These are phyloP conservation scores for Triangularia setosa DNA, from an alignment of 2,329 filamentous ascomycete genomes.

Conservation along the genomic window DNA sequence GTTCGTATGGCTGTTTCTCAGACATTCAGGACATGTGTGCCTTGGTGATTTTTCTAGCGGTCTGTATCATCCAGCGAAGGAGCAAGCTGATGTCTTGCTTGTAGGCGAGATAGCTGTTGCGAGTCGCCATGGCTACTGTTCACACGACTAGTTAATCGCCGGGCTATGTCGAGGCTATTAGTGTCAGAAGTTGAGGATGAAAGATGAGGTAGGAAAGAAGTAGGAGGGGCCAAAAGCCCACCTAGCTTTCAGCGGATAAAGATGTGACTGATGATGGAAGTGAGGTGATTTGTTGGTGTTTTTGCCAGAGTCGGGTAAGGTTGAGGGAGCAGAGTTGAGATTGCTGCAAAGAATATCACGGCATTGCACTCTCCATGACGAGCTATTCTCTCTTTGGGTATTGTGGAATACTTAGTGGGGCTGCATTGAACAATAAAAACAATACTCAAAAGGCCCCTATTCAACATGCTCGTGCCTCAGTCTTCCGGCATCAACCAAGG, in stretches of 20 bases:
- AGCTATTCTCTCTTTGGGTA: not conserved
- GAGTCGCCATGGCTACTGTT: conserved; percentile 21
- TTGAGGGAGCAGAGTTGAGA: too few relatives aligned
- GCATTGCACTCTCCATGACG: not conserved
- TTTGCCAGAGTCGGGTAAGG: too few relatives aligned
- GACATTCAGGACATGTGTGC: not conserved
- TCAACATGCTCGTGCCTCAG: not conserved
- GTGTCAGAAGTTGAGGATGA: too few relatives aligned
- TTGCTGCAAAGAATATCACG: not conserved
- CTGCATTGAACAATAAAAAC: not conserved
- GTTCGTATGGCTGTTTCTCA: not conserved
- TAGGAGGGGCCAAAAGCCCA: too few relatives aligned
- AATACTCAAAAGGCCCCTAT: not conserved
- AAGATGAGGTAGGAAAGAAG: too few relatives aligned
- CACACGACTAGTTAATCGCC: too few relatives aligned
- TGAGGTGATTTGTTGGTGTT: too few relatives aligned
- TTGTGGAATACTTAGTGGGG: not conserved
- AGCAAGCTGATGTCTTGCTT: conserved; percentile 37
- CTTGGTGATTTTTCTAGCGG: conserved; percentile 30
- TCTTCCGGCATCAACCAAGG: not conserved
- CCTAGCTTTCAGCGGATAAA: too few relatives aligned
- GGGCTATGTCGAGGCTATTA: too few relatives aligned
- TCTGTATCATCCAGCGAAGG: conserved; percentile 38
- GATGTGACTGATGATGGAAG: too few relatives aligned
- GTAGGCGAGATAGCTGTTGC: conserved; percentile 36